Conservation (phyloP, 352 stramenopile genomes). For the Elongisporangium undulatum region DNA sequence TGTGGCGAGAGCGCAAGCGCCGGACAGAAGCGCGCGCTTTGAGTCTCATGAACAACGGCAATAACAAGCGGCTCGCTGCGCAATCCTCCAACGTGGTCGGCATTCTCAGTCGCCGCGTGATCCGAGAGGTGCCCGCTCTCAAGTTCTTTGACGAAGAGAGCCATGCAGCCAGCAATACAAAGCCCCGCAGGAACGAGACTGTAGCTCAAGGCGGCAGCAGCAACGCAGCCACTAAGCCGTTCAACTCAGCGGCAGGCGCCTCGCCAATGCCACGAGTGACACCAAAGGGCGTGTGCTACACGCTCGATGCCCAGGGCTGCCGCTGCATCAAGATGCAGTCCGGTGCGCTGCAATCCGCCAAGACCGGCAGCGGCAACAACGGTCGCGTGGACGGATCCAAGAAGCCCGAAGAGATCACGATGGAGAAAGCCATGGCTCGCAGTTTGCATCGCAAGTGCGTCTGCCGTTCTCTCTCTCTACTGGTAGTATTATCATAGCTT, state of each 20-base stretch:
- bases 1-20: constrained; percentile 57
- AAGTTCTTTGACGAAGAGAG: constrained; percentile 71
- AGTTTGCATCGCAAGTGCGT: constrained; percentile 61
- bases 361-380: neutral
- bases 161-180: neutral
- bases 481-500: neutral
- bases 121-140: constrained; percentile 65
- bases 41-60: constrained; percentile 37
- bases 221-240: neutral
- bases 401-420: constrained; percentile 33
- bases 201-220: neutral
- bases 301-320: constrained; percentile 49
- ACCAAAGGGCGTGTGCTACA: constrained; percentile 65
- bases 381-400: constrained; percentile 8
- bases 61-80: constrained; percentile 21
- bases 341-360: constrained; percentile 3
- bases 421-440: constrained; percentile 52
- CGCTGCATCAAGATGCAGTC: constrained; percentile 74
- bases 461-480: neutral
- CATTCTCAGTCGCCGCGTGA: constrained; percentile 69
- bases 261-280: constrained; percentile 9
- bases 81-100: constrained; percentile 67
- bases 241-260: constrained; percentile 4
- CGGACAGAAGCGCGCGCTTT: constrained; percentile 40
- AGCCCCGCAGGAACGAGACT: neutral